Evolutionary conservation across 257 asterid species (phyloP), one percentile per base, ranked within the genome.

Genomic region (Solanum piurae): DNA sequence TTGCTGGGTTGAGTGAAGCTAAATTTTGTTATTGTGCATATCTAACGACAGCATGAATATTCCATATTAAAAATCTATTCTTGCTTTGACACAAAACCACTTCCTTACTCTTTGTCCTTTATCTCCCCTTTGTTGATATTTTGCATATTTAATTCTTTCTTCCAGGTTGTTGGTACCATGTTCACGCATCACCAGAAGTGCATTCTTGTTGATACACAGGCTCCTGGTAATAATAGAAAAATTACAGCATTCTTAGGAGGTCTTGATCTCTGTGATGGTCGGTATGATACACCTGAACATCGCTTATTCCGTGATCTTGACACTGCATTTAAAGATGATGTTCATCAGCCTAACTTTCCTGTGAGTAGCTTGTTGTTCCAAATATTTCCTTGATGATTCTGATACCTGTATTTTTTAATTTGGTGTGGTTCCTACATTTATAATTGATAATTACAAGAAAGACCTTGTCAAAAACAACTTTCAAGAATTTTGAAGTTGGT

Each of bases 161-260:
- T 90, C 42, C 94, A 96, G 99, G 96, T 95, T n/a, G 94, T 97
- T 64, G 99, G 99, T 40, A 89, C 87, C 76, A 77, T 95, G 84
- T 96, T 94, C 83, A 92, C 99, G 14, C 99, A 96, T 91, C 99
- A 96, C 91, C 99, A 96, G 95, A 96, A 96, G 91, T 94, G 96
- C 93, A 98, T 96, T 90, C 92, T 96, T 87, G 94, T 95, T 84
- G 99, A 96, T 89, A 92, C 98, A 29, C 98, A 96, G 90, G 98
- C 98, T 64, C 25, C 85, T 90, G 98, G 98, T 31, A 96, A 94
- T 90, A 93, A 93, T 85, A 93, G 99, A 60, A 95, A 93, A 91
- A 89, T 96, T 71, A 96, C 98, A 83, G 98, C 99, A 49, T 95
- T 96, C 86, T 38, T 95, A 58, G 99, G 99, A 25, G 99, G 99